Percentiles rank a stretch among this genome's conserved stretches.
Evolutionary conservation across 2,329 filamentous ascomycete species (phyloP).

Genomic region (Aspergillus niger): DNA sequence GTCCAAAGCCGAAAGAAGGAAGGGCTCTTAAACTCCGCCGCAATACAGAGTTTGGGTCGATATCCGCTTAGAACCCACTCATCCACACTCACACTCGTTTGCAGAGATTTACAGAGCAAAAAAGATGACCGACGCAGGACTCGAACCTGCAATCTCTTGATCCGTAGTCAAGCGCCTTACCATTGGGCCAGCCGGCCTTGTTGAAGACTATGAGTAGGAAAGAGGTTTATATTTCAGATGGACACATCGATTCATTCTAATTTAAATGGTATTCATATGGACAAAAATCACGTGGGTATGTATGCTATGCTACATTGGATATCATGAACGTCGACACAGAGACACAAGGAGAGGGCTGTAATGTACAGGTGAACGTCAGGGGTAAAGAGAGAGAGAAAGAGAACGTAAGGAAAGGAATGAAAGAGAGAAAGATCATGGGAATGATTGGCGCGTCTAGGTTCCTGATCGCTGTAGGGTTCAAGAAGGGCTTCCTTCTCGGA

Average conservation of each 20-base stretch:
- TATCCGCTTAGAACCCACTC: neutral
- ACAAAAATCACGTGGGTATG: neutral
- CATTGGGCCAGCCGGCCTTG: slow-evolving; percentile 26
- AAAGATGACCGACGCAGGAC: slow-evolving; percentile 40
- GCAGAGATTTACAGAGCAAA: neutral
- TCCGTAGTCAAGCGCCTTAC: slow-evolving; percentile 57
- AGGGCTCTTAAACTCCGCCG: no score
- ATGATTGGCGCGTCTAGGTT: neutral
- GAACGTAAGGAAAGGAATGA: neutral
- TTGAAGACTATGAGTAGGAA: fast-evolving
- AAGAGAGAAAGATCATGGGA: neutral
- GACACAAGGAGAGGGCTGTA: neutral
- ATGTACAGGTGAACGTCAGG: neutral
- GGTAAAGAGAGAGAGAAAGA: neutral
- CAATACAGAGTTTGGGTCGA: no score
- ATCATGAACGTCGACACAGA: slow-evolving; percentile 1
- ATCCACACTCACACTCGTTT: neutral
- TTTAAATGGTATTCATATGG: neutral
- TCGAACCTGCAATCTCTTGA: slow-evolving; percentile 56
- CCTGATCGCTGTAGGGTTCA: slow-evolving; percentile 5
- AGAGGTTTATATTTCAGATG: neutral
- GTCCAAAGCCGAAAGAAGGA: no score
- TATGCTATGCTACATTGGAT: slow-evolving; percentile 14
- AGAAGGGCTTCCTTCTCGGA: slow-evolving; percentile 23
- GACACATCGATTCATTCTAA: neutral